phyloP scores from a whole-genome alignment of 306 rosid species.

The Cucurbita maxima region DNA sequence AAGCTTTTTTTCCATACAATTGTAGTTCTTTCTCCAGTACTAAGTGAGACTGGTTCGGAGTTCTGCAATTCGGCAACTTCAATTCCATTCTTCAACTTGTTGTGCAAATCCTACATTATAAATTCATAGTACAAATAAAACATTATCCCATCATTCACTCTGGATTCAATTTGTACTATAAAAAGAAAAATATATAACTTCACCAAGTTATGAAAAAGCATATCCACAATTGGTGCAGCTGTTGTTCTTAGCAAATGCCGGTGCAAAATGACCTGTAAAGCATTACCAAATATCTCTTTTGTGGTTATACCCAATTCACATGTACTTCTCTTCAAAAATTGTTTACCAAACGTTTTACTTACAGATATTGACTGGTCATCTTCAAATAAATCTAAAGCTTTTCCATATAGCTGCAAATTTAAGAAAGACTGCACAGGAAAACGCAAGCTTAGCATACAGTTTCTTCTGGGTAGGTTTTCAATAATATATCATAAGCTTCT shows the following conservation, averaged over 20 bases:
- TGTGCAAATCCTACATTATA: constrained; percentile 53
- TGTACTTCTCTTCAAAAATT: constrained; percentile 5
- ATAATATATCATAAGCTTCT: not conserved
- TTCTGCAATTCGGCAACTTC: constrained; percentile 47
- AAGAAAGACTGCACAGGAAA: constrained; percentile 67
- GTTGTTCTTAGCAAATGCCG: constrained; percentile 85
- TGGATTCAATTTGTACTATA: constrained; percentile 6
- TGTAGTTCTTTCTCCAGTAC: constrained; percentile 60
- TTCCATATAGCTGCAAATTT: constrained; percentile 85
- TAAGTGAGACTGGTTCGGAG: constrained; percentile 41
- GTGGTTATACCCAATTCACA: constrained; percentile 8
- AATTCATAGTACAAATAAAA: constrained; percentile 5
- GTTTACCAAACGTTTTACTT: constrained; percentile 22
- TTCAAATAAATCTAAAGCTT: constrained; percentile 84
- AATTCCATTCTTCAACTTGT: constrained; percentile 73
- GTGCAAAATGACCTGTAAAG: constrained; percentile 77
- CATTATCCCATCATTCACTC: constrained; percentile 3
- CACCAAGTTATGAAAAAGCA: constrained; percentile 64
- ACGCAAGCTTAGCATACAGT: constrained; percentile 10
- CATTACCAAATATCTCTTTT: constrained; percentile 13
- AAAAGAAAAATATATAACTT: not conserved
- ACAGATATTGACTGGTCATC: constrained; percentile 88
- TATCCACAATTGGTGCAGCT: constrained; percentile 61
- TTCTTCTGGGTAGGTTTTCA: not conserved
- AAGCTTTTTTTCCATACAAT: constrained; percentile 39